Evolutionary conservation across 2,329 filamentous ascomycete genomes (phyloP).

Genomic region (Colletotrichum tropicale): DNA sequence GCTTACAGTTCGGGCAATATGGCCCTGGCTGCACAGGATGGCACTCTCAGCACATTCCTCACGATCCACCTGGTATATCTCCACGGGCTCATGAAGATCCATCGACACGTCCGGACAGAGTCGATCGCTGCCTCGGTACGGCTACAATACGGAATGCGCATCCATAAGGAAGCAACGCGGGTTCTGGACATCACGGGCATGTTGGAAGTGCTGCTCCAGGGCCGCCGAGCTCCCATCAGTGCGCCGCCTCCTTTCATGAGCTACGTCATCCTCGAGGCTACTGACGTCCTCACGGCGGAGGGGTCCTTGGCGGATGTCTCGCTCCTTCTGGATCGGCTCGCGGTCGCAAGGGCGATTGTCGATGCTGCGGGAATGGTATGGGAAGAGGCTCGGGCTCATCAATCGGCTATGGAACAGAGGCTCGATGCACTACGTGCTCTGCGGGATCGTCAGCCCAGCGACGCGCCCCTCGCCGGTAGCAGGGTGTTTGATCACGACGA

Average conservation of each 20-base stretch:
- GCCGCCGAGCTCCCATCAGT: slow-evolving; percentile 32
- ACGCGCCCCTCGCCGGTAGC: slow-evolving; percentile 32
- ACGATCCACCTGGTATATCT: slow-evolving; percentile 72
- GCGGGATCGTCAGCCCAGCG: slow-evolving; percentile 32
- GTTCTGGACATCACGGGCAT: slow-evolving; percentile 53
- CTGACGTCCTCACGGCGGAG: slow-evolving; percentile 69
- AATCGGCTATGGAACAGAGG: slow-evolving; percentile 47
- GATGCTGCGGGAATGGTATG: slow-evolving; percentile 63
- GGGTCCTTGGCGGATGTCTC: slow-evolving; percentile 57
- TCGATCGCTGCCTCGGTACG: slow-evolving; percentile 44
- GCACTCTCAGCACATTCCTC: slow-evolving; percentile 61
- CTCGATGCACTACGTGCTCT: slow-evolving; percentile 38
- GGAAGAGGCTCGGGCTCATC: slow-evolving; percentile 60
- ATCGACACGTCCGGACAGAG: slow-evolving; percentile 56
- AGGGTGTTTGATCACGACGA: slow-evolving; percentile 32
- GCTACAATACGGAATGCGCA: slow-evolving; percentile 49
- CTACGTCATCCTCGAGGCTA: slow-evolving; percentile 65
- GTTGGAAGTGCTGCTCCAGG: slow-evolving; percentile 40
- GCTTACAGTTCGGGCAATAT: slow-evolving; percentile 62
- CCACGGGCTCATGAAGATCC: slow-evolving; percentile 66
- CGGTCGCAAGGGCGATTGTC: slow-evolving; percentile 56
- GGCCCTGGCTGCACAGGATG: slow-evolving; percentile 57
- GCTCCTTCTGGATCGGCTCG: slow-evolving; percentile 57
- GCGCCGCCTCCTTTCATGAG: slow-evolving; percentile 66
- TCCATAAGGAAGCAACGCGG: slow-evolving; percentile 56